Evolutionary conservation across 208 protist genomes (phyloP), one percentile per base, ranked within the genome.

Genomic region (Trypanosoma scelopori): DNA sequence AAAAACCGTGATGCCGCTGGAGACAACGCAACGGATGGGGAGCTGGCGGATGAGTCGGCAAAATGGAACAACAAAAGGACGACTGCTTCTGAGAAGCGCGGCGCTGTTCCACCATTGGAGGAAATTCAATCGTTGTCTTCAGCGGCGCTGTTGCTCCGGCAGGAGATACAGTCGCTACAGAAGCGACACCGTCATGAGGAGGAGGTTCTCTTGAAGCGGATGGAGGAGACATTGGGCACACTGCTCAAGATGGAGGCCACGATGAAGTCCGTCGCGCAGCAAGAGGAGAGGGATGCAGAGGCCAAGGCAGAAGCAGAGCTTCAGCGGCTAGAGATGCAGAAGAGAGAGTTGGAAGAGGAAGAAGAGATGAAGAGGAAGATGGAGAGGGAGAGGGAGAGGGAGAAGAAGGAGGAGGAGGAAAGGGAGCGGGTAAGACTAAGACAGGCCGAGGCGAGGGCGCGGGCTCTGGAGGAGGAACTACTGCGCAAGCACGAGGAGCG

Each of bases 401-500:
- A 42, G 22, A 2, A 50, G 22, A 13, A 48, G 30, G 73, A 43
- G n/a, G 56, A 70, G 37, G 72, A 73, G 58, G 55, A 20, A 28
- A 55, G 55, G 23, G 66, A 45, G 62, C 65, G 42, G 23, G 47
- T 67, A 25, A 56, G 37, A 27, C 57, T 57, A 37, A 57, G 60
- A 39, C 71, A 84, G 67, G 78, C 75, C 32, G 82, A 89, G 67
- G 77, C 79, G 30, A 74, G 65, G 39, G 87, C 78, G 6, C 74
- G 73, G 9, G 78, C 81, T 50, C 46, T 74, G 20, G 63, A 70
- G 48, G 39, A 78, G 53, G 73, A 87, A 60, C 77, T 94, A 11
- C 46, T 74, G 55, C 70, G 63, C 22, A 79, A 89, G 69, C 84
- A 79, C 16, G 76, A 90, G 66, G 59, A 65, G 56, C 82, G 78